Percentiles rank a stretch among this genome's conserved stretches.
Conservation (phyloP, 1,284 basidiomycete genomes). For the Trichosporon ovoides region DNA sequence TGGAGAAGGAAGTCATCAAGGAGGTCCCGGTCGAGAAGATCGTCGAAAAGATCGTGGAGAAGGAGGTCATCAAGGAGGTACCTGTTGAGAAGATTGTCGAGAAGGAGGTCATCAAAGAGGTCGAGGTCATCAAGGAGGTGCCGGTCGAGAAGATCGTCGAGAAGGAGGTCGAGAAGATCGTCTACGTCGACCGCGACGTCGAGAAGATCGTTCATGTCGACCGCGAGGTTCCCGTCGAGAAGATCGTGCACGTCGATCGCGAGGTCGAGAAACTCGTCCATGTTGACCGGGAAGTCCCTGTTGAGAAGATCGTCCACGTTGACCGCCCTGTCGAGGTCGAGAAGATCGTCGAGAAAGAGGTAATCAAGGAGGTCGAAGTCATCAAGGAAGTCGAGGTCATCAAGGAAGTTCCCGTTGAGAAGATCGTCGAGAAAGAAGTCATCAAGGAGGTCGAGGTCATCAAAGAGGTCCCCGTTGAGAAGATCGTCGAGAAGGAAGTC, state of each 20-base stretch:
- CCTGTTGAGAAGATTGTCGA: constrained; percentile 29
- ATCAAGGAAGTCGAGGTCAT: constrained; percentile 35
- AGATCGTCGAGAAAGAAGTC: constrained; percentile 41
- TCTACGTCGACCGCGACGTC: constrained; percentile 37
- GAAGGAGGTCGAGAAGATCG: constrained; percentile 37
- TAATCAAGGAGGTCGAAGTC: constrained; percentile 32
- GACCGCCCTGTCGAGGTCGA: constrained; percentile 43
- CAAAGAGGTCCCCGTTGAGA: constrained; percentile 39
- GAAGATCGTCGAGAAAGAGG: constrained; percentile 35
- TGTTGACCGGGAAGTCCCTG: constrained; percentile 30
- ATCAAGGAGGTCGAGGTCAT: constrained; percentile 34
- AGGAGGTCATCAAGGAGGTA: constrained; percentile 36
- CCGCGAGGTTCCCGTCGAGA: constrained; percentile 42
- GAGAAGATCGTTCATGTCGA: constrained; percentile 32
- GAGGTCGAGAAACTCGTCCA: constrained; percentile 44
- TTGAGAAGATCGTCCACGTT: constrained; percentile 44
- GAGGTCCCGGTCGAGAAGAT: constrained; percentile 44
- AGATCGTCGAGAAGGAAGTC: constrained; percentile 35
- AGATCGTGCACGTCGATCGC: constrained; percentile 43
- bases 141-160: constrained; percentile 39
- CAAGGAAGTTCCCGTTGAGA: constrained; percentile 36
- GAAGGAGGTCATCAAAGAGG: constrained; percentile 41
- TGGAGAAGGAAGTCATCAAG: constrained; percentile 29
- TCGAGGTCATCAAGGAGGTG: constrained; percentile 40
- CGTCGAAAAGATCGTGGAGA: constrained; percentile 27